Percentiles rank a stretch among this genome's conserved stretches.
Evolutionary conservation across 495 filamentous ascomycete species (phyloP).

Genomic region (Paragyromitra xinjiangensis): DNA sequence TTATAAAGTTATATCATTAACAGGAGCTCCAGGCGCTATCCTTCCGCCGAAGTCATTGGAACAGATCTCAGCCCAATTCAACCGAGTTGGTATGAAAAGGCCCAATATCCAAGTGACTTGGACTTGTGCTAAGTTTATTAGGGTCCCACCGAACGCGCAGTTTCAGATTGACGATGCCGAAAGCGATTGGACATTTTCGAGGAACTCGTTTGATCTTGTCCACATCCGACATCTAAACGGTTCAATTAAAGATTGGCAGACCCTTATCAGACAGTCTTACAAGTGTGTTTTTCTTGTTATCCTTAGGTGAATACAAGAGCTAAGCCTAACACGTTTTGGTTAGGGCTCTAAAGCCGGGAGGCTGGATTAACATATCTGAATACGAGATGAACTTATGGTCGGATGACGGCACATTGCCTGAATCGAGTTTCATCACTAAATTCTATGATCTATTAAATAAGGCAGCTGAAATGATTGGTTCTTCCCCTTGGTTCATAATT

Average conservation of each 20-base stretch:
- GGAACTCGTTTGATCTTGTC: slow-evolving; percentile 59
- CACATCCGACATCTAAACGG: slow-evolving; percentile 58
- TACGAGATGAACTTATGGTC: slow-evolving; percentile 29
- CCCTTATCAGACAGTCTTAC: slow-evolving; percentile 20
- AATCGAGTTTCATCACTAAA: neutral
- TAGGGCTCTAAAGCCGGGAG: slow-evolving; percentile 34
- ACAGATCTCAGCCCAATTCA: slow-evolving; percentile 68
- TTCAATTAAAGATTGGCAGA: slow-evolving; percentile 58
- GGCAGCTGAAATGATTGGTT: slow-evolving; percentile 31
- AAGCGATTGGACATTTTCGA: slow-evolving; percentile 62
- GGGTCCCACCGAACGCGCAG: slow-evolving; percentile 65
- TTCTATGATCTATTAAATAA: slow-evolving; percentile 42
- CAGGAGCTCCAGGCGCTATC: slow-evolving; percentile 57
- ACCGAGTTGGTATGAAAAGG: slow-evolving; percentile 61
- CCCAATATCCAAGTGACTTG: neutral
- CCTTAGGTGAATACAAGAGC: slow-evolving; percentile 51
- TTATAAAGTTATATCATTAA: neutral
- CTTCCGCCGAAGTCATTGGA: slow-evolving; percentile 41
- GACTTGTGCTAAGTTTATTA: slow-evolving; percentile 8
- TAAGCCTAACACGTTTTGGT: neutral
- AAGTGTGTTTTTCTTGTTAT: slow-evolving; percentile 56
- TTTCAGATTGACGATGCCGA: slow-evolving; percentile 68
- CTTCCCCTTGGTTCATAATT: neutral
- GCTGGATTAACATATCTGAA: slow-evolving; percentile 33
- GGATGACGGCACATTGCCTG: slow-evolving; percentile 34